phyloP scores from a whole-genome alignment of 2,329 filamentous ascomycete genomes.

The Grosmannia clavigera region DNA sequence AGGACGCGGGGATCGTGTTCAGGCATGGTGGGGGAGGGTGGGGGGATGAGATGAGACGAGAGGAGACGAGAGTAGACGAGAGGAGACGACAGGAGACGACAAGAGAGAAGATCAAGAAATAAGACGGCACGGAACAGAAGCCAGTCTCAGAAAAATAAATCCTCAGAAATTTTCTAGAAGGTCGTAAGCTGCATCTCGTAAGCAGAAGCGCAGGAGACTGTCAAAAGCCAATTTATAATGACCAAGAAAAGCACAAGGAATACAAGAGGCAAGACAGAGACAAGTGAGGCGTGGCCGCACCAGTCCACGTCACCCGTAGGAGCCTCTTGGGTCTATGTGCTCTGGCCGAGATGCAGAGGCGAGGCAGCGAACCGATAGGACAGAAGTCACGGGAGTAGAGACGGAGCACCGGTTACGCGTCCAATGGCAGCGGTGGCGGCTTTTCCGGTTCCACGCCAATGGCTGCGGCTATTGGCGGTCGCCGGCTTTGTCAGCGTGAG shows the following conservation, averaged over 20 bases:
- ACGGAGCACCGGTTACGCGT: too few species aligned
- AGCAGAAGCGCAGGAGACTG: not conserved
- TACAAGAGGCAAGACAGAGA: not conserved
- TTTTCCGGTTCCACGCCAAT: too few species aligned
- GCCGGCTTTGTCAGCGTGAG: too few species aligned
- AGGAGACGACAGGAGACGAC: not conserved
- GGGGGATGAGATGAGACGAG: not conserved
- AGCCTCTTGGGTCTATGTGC: too few species aligned
- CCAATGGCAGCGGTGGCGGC: too few species aligned
- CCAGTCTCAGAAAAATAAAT: not conserved
- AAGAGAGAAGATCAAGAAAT: not conserved
- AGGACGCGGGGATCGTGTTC: slow-evolving; percentile 33
- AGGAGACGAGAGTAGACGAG: not conserved
- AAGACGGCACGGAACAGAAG: not conserved
- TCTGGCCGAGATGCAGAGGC: too few species aligned
- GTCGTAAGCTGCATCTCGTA: not conserved
- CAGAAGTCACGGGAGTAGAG: too few species aligned
- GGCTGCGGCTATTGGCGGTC: too few species aligned
- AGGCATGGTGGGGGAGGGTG: slow-evolving; percentile 20
- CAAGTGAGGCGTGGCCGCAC: not conserved
- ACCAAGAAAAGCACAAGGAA: not conserved
- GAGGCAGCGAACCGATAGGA: too few species aligned
- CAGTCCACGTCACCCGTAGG: not conserved
- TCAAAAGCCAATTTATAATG: not conserved
- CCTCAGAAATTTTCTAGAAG: not conserved